A percentile compares a stretch with the other conserved stretches of the same genome.
phyloP scores from a whole-genome alignment of 371 early-diverging fungal species.

The Mycotypha africana region DNA sequence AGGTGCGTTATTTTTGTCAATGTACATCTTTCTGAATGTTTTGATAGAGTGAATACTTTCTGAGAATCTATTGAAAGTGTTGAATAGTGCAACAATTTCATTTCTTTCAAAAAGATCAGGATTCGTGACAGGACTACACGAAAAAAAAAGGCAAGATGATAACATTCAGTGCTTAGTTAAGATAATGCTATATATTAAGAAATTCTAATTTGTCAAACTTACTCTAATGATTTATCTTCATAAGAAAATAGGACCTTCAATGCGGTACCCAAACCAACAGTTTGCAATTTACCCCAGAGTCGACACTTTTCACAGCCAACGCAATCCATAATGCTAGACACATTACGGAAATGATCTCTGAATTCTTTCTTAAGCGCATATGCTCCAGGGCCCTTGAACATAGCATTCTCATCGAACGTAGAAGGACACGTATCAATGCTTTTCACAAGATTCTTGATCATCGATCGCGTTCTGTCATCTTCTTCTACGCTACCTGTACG shows the following conservation, averaged over 20 bases:
- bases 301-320: conserved; percentile 98
- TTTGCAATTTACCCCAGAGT: conserved; percentile 95
- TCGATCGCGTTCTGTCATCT: conserved; percentile 48
- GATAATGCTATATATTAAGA: too few species aligned
- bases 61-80: conserved; percentile 84
- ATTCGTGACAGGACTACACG: conserved; percentile 40
- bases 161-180: background rate
- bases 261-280: conserved; percentile 85
- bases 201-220: conserved; percentile 18
- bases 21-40: conserved; percentile 68
- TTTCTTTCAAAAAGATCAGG: conserved; percentile 63
- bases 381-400: conserved; percentile 65
- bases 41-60: conserved; percentile 69
- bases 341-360: conserved; percentile 90
- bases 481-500: conserved; percentile 53
- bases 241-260: conserved; percentile 92
- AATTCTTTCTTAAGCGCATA: conserved; percentile 75
- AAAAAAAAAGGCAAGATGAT: background rate
- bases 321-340: conserved; percentile 96
- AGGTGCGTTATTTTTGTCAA: conserved; percentile 27
- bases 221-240: conserved; percentile 64
- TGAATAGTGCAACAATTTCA: conserved; percentile 92
- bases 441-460: conserved; percentile 56
- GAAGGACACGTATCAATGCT: conserved; percentile 58
- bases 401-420: conserved; percentile 82